Evolutionary conservation across 2,329 filamentous ascomycete species (phyloP).

Genomic region (Phialophora macrospora): DNA sequence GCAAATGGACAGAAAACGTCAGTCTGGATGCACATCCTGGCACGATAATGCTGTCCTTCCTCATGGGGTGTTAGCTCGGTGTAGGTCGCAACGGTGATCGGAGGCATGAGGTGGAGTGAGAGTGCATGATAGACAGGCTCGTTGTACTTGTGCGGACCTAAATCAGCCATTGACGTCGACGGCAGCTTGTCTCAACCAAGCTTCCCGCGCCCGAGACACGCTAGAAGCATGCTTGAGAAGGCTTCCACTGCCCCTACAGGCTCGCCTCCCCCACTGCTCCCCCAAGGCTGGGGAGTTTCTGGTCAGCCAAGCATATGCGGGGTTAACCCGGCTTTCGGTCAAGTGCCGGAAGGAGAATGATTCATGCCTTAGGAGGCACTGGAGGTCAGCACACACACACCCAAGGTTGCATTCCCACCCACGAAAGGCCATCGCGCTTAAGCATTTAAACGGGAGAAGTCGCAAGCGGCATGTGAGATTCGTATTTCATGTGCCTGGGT

Average conservation of each 20-base stretch:
- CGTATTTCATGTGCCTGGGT: background rate
- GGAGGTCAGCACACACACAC: background rate
- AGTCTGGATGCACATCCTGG: conserved; percentile 17
- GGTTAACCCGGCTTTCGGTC: conserved; percentile 1
- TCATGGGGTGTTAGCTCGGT: conserved; percentile 17
- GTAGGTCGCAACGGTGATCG: conserved; percentile 6
- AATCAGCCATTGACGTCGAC: conserved; percentile 19
- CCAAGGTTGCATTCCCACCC: background rate
- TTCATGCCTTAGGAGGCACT: no score
- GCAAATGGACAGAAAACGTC: conserved; percentile 13
- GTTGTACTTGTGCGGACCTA: conserved; percentile 2
- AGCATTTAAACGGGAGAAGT: conserved; percentile 5
- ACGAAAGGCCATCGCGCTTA: background rate
- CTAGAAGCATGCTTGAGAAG: conserved; percentile 17
- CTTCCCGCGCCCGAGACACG: conserved; percentile 16
- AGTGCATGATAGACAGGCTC: conserved; percentile 10
- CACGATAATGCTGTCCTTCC: conserved; percentile 18
- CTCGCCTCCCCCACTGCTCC: background rate
- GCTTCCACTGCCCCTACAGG: background rate
- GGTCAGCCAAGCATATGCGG: conserved; percentile 16
- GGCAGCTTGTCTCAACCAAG: conserved; percentile 4
- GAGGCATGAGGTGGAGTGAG: conserved; percentile 4
- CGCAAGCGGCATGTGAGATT: background rate
- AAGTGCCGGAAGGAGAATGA: conserved; percentile 7
- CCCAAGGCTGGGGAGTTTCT: conserved; percentile 2